Base-by-base conservation (phyloP, 2,329 filamentous ascomycete species). In the Phialocephala subalpina region DNA sequence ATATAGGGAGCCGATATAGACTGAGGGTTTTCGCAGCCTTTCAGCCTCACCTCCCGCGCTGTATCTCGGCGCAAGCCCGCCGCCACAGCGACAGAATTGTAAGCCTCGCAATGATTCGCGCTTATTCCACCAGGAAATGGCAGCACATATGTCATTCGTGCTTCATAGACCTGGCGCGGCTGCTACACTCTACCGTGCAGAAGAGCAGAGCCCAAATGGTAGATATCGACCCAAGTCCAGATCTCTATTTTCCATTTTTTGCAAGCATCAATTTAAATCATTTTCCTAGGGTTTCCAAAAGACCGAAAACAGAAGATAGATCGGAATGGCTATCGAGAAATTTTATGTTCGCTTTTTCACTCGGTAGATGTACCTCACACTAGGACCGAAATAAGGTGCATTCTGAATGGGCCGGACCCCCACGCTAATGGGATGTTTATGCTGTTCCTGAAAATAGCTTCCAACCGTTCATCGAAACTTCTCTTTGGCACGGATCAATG, bases 141-240 rank as follows among this genome's bases (percentile, higher is more conserved):
- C n/a, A n/a, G n/a, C 45, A 22, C n/a, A 22, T 42, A 42, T 42
- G n/a, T 42, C 40, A 42, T 16, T 42, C 16, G 40, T 42, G 6
- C 14, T n/a, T 42, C 45, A 49, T n/a, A 20, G n/a, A 25, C 45
- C n/a, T 42, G 40, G 45, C 20, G 45, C 45, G 45, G 45, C 45
- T 22, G 45, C 42, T 45, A n/a, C n/a, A 20, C 42, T n/a, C 42
- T 45, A 14, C 42, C 42, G 42, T 45, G 16, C 42, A 38, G 2
- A 3, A 45, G 12, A 45, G n/a, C 16, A 45, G n/a, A 49, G 45
- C 6, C n/a, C n/a, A 6, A 49, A 1, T 49, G 18, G 45, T 6
- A 49, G 14, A 6, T 11, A 6, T 49, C 11, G 7, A n/a, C n/a
- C 20, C 45, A 7, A 5, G 11, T 49, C 38, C 12, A n/a, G 38